phyloP scores from a whole-genome alignment of 768 basidiomycete genomes.

The Collybia sordida region DNA sequence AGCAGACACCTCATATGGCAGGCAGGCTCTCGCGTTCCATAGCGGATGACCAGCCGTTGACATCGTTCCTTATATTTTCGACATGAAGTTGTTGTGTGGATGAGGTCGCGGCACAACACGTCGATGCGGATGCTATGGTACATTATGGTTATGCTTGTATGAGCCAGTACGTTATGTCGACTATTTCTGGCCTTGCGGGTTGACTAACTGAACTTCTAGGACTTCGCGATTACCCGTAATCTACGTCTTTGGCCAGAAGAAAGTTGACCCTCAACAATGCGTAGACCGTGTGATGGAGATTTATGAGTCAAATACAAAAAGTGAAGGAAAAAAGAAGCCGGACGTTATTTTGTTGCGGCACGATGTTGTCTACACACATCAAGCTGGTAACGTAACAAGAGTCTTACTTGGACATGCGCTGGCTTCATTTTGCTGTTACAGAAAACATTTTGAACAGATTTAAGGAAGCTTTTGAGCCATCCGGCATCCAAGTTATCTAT shows the following conservation, averaged over 20 bases:
- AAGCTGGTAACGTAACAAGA: slow-evolving; percentile 44
- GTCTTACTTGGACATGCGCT: slow-evolving; percentile 2
- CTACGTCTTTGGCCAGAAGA: slow-evolving; percentile 84
- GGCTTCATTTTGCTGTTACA: slow-evolving; percentile 16
- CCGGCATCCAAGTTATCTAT: slow-evolving; percentile 34
- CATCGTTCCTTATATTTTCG: slow-evolving; percentile 1
- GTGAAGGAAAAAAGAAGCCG: slow-evolving; percentile 9
- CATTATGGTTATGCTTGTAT: slow-evolving; percentile 98
- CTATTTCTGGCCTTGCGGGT: background rate
- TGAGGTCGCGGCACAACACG: slow-evolving; percentile 92
- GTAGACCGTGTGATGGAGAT: slow-evolving; percentile 37
- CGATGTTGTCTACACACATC: slow-evolving; percentile 78
- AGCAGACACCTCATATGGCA: slow-evolving; percentile 98
- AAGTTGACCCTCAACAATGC: slow-evolving; percentile 57
- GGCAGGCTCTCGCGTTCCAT: slow-evolving; percentile 45
- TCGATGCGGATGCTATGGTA: slow-evolving; percentile 86
- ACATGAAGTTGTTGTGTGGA: slow-evolving; percentile 87
- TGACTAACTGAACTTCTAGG: slow-evolving; percentile 35
- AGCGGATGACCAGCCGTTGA: slow-evolving; percentile 11
- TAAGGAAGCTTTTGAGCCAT: slow-evolving; percentile 19
- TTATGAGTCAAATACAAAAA: slow-evolving; percentile 17
- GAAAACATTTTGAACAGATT: slow-evolving; percentile 32
- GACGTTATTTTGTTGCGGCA: slow-evolving; percentile 58
- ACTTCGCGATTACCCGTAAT: slow-evolving; percentile 86
- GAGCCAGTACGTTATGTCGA: slow-evolving; percentile 64